Evolutionary conservation across 2,329 filamentous ascomycete genomes (phyloP).

Genomic region (Neofusicoccum sp.): DNA sequence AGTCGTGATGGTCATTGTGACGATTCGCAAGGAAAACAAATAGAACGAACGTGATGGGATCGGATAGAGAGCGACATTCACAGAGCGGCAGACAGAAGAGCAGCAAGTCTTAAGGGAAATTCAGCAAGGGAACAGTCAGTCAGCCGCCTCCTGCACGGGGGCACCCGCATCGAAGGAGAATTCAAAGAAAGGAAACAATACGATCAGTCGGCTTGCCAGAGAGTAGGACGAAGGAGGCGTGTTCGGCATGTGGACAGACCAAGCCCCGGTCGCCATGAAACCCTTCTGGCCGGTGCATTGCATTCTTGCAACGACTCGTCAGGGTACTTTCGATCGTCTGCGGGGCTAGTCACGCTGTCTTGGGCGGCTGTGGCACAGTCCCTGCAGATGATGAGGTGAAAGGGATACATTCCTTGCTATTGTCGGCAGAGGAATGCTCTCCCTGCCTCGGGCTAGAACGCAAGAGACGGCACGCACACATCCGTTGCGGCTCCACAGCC

Average conservation of each 20-base stretch:
- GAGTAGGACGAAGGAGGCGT: constrained; percentile 10
- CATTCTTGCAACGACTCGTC: constrained; percentile 5
- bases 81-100: background rate
- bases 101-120: constrained; percentile 14
- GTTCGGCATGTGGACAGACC: background rate
- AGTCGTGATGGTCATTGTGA: constrained; percentile 7
- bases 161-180: constrained; percentile 1
- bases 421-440: constrained; percentile 7
- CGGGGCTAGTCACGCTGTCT: background rate
- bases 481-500: background rate
- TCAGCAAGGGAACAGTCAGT: constrained; percentile 11
- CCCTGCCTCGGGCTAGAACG: constrained; percentile 3
- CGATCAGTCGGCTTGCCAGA: constrained; percentile 1
- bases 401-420: constrained; percentile 16
- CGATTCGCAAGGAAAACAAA: background rate
- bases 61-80: background rate
- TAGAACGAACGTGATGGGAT: constrained; percentile 10
- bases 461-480: background rate
- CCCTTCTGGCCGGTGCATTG: constrained; percentile 8
- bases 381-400: constrained; percentile 9
- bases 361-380: constrained; percentile 14
- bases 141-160: constrained; percentile 1
- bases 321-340: background rate
- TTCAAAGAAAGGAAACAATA: constrained; percentile 4
- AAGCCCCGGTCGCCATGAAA: constrained; percentile 1